phyloP scores from a whole-genome alignment of 257 asterid species.

The Paulownia fortunei region DNA sequence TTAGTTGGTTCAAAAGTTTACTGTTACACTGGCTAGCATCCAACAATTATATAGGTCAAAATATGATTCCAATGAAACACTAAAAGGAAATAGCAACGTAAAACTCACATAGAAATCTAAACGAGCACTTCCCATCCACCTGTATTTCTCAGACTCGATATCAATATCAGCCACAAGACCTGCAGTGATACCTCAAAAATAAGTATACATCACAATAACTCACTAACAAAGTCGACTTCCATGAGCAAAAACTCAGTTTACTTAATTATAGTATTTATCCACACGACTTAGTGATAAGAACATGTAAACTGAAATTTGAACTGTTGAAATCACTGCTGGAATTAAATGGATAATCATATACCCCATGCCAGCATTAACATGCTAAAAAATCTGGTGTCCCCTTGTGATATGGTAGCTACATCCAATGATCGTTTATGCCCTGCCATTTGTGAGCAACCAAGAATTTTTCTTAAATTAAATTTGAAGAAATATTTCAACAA shows the following conservation, averaged over 20 bases:
- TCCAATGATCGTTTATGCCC: slow-evolving; percentile 86
- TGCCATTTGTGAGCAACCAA: slow-evolving; percentile 44
- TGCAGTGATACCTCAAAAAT: slow-evolving; percentile 37
- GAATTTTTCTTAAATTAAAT: slow-evolving; percentile 8
- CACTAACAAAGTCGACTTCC: slow-evolving; percentile 11
- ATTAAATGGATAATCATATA: slow-evolving; percentile 36
- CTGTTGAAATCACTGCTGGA: slow-evolving; percentile 18
- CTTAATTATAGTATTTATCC: slow-evolving; percentile 26
- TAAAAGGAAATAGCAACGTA: not conserved
- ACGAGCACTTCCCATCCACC: slow-evolving; percentile 99
- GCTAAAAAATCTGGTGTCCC: slow-evolving; percentile 68
- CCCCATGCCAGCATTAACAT: slow-evolving; percentile 99
- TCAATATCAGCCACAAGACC: slow-evolving; percentile 98
- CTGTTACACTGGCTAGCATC: not conserved
- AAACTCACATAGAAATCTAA: slow-evolving; percentile 88
- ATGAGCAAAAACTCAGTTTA: slow-evolving; percentile 10
- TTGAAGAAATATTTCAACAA: not conserved
- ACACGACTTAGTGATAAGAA: slow-evolving; percentile 14
- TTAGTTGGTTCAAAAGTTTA: not conserved
- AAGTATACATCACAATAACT: slow-evolving; percentile 28
- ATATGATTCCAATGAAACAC: slow-evolving; percentile 14
- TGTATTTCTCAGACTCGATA: slow-evolving; percentile 93
- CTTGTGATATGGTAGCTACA: slow-evolving; percentile 81
- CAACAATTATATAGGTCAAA: not conserved
- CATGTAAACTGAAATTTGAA: slow-evolving; percentile 15